Evolutionary conservation across 2,329 filamentous ascomycete genomes (phyloP).

Genomic region (Mycogone perniciosa): DNA sequence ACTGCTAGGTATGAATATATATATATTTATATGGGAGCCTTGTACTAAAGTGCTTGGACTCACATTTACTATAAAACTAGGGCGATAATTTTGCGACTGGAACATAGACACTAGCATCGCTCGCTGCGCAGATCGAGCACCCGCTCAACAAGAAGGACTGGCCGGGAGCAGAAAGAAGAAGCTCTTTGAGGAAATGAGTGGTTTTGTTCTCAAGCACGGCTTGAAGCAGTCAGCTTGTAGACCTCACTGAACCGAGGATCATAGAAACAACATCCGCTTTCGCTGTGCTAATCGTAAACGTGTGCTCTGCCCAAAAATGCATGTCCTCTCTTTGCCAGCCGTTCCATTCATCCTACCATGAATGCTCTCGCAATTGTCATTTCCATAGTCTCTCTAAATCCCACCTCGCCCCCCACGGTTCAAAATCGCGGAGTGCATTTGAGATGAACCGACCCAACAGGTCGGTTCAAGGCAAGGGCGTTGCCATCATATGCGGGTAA

Average conservation of each 20-base stretch:
- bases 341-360: background rate
- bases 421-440: constrained; percentile 7
- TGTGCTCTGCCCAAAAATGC: too few species aligned
- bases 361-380: background rate
- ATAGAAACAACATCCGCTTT: too few species aligned
- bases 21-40: background rate
- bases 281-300: too few species aligned
- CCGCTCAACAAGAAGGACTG: constrained; percentile 11
- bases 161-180: background rate
- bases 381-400: background rate
- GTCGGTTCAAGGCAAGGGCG: background rate
- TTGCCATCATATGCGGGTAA: constrained; percentile 14
- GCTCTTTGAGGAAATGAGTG: background rate
- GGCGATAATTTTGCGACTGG: constrained; percentile 20
- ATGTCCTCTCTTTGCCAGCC: too few species aligned
- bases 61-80: constrained; percentile 10
- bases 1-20: too few species aligned
- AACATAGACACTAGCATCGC: constrained; percentile 20
- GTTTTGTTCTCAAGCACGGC: background rate
- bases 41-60: too few species aligned
- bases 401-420: background rate
- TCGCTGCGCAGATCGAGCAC: constrained; percentile 21
- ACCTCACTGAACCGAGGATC: background rate
- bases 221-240: background rate
- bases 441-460: background rate